Base-by-base conservation (phyloP, 2,329 filamentous ascomycete genomes). In the Dactylonectria macrodidyma region DNA sequence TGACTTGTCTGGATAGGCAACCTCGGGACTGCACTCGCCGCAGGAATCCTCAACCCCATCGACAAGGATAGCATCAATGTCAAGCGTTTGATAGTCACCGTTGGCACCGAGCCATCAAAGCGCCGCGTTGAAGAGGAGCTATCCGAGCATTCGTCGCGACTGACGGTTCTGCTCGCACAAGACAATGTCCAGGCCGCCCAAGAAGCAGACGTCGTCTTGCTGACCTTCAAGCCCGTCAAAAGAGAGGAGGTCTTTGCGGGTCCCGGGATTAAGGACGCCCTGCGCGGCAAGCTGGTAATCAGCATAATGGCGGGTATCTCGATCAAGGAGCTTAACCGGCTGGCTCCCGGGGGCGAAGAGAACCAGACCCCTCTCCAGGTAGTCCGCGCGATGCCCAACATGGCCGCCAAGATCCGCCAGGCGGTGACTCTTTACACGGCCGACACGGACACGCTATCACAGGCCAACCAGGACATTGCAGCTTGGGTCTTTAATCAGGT, bases 341-440 rank as follows among this genome's bases (percentile, higher is more conserved):
- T 68, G 22, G 56, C 33, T 6, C 22, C 44, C 16, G 22, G 41
- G 8, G 51, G 30, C 10, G 14, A 41, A 8, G 19, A 65, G 47
- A 8, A 9, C 46, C 19, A 22, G 30, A 6, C 1, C n/a, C 38
- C 33, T 9, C 22, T 58, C n/a, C 65, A 68, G 26, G 57, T 19
- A 33, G 57, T 68, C 1, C 56, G 65, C 12, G 65, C 56, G 4
- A 59, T 60, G 65, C 65, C 65, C 26, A 67, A 65, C 44, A 67
- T 67, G 65, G 65, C 65, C 14, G 65, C 61, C 41, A 67, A 65
- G 61, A 67, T 65, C 11, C 61, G 60, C 36, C 48, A 67, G 30
- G 60, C 65, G 9, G 61, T 68, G 41, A 68, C 61, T n/a, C 51
- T 68, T 1, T 65, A 55, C n/a, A 61, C 65, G 10, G 56, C 46